These are phyloP conservation scores for Styphnolobium japonicum DNA, from an alignment of 306 rosid genomes.

Conservation along the genomic window DNA sequence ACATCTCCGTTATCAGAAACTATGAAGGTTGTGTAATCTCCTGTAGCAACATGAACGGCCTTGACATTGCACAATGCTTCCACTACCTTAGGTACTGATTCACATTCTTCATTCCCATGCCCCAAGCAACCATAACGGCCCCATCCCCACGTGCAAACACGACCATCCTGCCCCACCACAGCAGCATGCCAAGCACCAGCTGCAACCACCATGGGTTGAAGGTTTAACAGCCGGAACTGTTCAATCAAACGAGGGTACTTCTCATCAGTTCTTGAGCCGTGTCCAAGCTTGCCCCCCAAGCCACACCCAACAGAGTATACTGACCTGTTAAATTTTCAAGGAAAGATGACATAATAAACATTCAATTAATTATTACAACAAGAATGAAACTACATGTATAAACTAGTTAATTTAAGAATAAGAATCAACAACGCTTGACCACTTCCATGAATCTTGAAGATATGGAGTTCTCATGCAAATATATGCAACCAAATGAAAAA, in stretches of 20 bases:
- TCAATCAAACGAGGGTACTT: conserved; percentile 78
- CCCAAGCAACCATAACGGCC: conserved; percentile 97
- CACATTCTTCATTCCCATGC: conserved; percentile 93
- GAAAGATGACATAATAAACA: conserved; percentile 6
- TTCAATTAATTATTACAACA: not conserved
- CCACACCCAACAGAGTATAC: conserved; percentile 98
- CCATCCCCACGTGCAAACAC: conserved; percentile 99
- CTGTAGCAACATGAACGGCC: conserved; percentile 86
- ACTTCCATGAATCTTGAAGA: not conserved
- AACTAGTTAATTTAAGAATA: not conserved
- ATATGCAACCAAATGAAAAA: not conserved
- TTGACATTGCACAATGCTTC: conserved; percentile 69
- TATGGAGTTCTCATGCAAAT: not conserved
- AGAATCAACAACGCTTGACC: not conserved
- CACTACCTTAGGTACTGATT: conserved; percentile 79
- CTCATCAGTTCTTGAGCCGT: conserved; percentile 79
- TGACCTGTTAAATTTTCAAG: conserved; percentile 53
- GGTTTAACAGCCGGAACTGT: conserved; percentile 64
- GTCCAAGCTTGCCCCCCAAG: conserved; percentile 97
- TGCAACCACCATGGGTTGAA: conserved; percentile 83
- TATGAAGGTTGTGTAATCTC: conserved; percentile 93
- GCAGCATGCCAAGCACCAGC: conserved; percentile 99
- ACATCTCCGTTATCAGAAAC: conserved; percentile 82
- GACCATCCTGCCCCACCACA: conserved; percentile 88
- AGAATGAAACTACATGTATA: conserved; percentile 12